A percentile compares a stretch with the other conserved stretches of the same genome.
phyloP scores from a whole-genome alignment of 2,329 filamentous ascomycete species.

The Periconia digitata region DNA sequence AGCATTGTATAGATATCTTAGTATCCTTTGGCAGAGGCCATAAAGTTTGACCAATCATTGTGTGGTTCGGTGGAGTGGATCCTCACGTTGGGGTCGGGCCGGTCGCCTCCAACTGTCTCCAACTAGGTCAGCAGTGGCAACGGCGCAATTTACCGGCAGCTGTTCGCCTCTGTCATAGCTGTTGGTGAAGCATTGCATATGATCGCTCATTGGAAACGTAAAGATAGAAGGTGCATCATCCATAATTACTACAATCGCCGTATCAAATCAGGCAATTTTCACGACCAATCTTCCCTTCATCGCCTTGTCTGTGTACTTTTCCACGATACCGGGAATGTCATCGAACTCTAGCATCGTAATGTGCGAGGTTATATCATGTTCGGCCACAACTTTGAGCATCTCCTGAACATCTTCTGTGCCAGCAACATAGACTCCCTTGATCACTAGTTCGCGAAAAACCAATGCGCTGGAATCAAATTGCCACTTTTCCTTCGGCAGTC shows the following conservation, averaged over 20 bases:
- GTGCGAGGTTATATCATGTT: constrained; percentile 22
- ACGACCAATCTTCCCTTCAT: constrained; percentile 29
- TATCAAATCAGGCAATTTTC: constrained; percentile 9
- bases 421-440: constrained; percentile 28
- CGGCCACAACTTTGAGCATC: constrained; percentile 26
- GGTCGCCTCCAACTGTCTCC: constrained; percentile 24
- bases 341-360: constrained; percentile 23
- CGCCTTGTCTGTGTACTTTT: constrained; percentile 19
- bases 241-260: background rate
- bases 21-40: background rate
- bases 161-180: background rate
- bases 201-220: background rate
- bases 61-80: constrained; percentile 3
- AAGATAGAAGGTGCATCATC: background rate
- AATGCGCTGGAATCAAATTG: constrained; percentile 27
- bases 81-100: constrained; percentile 8
- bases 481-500: constrained; percentile 26
- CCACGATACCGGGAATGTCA: constrained; percentile 21
- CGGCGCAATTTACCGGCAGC: background rate
- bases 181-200: no score
- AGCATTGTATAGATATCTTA: background rate
- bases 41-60: constrained; percentile 6
- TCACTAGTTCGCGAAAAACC: constrained; percentile 26
- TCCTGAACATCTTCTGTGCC: constrained; percentile 24
- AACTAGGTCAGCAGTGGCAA: constrained; percentile 6